Evolutionary conservation across 2,329 filamentous ascomycete genomes (phyloP), one percentile per base, ranked within the genome.

Genomic region (Nothophoma quercina): DNA sequence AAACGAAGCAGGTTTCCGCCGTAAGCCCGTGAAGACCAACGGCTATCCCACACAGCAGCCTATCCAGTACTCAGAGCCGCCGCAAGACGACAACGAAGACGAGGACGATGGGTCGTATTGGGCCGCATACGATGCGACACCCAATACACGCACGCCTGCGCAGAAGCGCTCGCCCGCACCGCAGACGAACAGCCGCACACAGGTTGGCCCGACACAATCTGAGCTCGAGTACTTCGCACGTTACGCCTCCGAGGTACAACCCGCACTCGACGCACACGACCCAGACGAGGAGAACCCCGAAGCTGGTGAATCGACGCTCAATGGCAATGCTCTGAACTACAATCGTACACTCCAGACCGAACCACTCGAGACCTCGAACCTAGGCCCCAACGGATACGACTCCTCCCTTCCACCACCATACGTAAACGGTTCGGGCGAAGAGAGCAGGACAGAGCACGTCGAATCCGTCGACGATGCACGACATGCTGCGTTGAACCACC

Each of bases 101-200:
- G 87, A 89, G 18, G 88, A 89, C 25, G 88, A 91, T 56, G 88
- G 90, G 59, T 87, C 87, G 62, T 93, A 93, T 72, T 93, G 90
- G 90, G 88, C 90, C 86, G 88, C 85, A 25, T 83, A 85, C 55
- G 93, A 93, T 71, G 83, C 84, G 21, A 90, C 88, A 4, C 87
- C 88, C 1, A 61, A 62, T 5, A 42, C 28, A 5, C 55, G 63
- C 12, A 74, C 75, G 12, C 88, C 89, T 1, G 68, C 66, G 2
- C 59, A 62, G 15, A 85, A 87, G 65, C 80, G 78, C 19, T 88
- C 87, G 4, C 87, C 88, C 3, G 86, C 83, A 10, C 87, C 88
- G 1, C 61, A 63, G 13, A 56, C 69, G 63, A 48, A 72, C 73
- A 29, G 73, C 64, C 70, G 45, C 59, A 74, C 62, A 7, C 70